Base-by-base conservation (phyloP, 1,284 basidiomycete genomes). In the Trametes sp. region DNA sequence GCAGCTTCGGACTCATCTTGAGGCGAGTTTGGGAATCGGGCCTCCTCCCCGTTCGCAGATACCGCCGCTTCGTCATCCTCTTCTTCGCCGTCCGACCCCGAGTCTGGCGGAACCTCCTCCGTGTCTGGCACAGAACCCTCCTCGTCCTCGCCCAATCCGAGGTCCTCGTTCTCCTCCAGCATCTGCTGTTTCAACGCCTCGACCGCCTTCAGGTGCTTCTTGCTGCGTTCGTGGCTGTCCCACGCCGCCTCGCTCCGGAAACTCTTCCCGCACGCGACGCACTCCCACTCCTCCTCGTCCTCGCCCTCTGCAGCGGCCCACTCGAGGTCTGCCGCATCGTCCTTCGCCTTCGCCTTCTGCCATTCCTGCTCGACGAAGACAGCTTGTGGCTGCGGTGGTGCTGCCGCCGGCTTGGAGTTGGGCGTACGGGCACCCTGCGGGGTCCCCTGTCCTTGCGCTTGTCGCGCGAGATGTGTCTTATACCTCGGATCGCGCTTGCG, bases 151-250 rank as follows among this genome's bases (percentile, higher is more conserved):
- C 69, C 68, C 14, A 75, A 56, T 9, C 68, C 86, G 11, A 96
- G 75, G 63, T 86, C 86, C 68, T 89, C 86, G 63, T 94, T 85
- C 70, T 98, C 95, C 59, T 82, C 80, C 68, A 85, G 73, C 88
- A 98, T 96, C 74, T 93, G 84, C 61, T 79, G 78, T 74, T 86
- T 86, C 58, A 97, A 74, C 68, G 79, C 81, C 73, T 93, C 93
- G 19, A 97, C 88, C 63, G 94, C 93, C 76, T 93, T 95, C 75
- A 94, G 78, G 75, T 99, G 98, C 76, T 97, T 98, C 77, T 93
- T 94, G 77, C 96, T 98, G 69, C 95, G 83, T 76, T 99, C 98
- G 69, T 99, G 98, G 75, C 96, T 98, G 69, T 89, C 84, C 95
- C 96, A 99, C 19, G 95, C 93, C 0, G 95, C 94, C 73, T 98